Evolutionary conservation across 306 rosid species (phyloP).

Genomic region (Dryas octopetala): DNA sequence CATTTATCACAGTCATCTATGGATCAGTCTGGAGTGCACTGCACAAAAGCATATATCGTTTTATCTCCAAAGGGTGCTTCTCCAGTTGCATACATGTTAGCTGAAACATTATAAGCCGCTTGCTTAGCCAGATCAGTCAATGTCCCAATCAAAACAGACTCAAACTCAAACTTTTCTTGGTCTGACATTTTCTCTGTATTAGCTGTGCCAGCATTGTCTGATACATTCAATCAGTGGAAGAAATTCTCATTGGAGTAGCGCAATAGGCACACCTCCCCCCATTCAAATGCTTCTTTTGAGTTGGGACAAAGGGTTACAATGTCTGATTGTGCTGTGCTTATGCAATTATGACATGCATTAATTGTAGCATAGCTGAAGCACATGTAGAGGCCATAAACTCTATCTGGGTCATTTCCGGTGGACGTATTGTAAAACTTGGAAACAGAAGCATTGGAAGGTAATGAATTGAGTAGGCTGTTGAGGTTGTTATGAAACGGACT

Average conservation of each 20-base stretch:
- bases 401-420: slow-evolving; percentile 7
- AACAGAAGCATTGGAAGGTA: slow-evolving; percentile 16
- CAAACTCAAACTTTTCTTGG: slow-evolving; percentile 31
- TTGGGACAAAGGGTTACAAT: slow-evolving; percentile 38
- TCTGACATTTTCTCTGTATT: slow-evolving; percentile 24
- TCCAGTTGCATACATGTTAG: slow-evolving; percentile 44
- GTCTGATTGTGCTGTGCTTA: slow-evolving; percentile 32
- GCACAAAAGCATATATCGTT: slow-evolving; percentile 51
- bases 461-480: slow-evolving; percentile 10
- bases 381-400: slow-evolving; percentile 21
- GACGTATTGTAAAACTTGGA: slow-evolving; percentile 19
- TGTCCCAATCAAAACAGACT: slow-evolving; percentile 34
- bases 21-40: slow-evolving; percentile 61
- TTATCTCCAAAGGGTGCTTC: slow-evolving; percentile 32
- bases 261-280: slow-evolving; percentile 55
- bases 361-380: slow-evolving; percentile 16
- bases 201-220: slow-evolving; percentile 23
- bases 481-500: slow-evolving; percentile 26
- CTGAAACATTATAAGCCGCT: slow-evolving; percentile 39
- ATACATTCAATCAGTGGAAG: slow-evolving; percentile 36
- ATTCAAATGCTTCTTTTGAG: slow-evolving; percentile 46
- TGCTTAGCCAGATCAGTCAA: slow-evolving; percentile 33
- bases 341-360: slow-evolving; percentile 22
- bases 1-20: slow-evolving; percentile 41
- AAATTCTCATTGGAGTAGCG: slow-evolving; percentile 51